A percentile compares a stretch with the other conserved stretches of the same genome.
These are phyloP conservation scores for Kappamyces sp. DNA, from an alignment of 192 early-diverging fungal species.

Conservation along the genomic window DNA sequence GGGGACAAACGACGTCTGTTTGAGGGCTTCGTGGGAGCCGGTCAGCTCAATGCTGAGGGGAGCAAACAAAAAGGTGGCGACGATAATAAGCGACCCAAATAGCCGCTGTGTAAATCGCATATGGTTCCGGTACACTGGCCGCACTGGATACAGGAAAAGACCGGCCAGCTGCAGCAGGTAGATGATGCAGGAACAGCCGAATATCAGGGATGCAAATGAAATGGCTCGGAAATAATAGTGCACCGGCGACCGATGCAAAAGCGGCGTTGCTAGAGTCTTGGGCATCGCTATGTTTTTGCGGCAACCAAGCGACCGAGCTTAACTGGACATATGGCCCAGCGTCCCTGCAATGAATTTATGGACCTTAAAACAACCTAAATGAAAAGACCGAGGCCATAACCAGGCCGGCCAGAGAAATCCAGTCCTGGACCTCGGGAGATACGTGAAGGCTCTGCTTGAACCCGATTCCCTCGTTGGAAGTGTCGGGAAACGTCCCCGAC, in stretches of 20 bases:
- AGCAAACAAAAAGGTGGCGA: conserved; percentile 29
- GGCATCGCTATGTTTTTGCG: not conserved
- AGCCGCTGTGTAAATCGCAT: conserved; percentile 25
- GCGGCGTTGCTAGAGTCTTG: conserved; percentile 6
- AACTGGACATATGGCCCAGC: no score
- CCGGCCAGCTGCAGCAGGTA: not conserved
- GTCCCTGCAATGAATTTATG: no score
- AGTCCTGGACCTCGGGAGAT: conserved; percentile 4
- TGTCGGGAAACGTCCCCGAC: conserved; percentile 52
- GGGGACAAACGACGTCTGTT: conserved; percentile 4
- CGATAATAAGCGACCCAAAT: conserved; percentile 26
- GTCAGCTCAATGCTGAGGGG: conserved; percentile 35
- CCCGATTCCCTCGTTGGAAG: not conserved
- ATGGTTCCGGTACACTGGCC: conserved; percentile 26
- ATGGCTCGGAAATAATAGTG: not conserved
- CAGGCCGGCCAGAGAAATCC: conserved; percentile 10
- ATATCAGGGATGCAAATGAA: not conserved
- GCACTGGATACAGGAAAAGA: not conserved
- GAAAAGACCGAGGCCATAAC: conserved; percentile 5
- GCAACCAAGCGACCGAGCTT: no score
- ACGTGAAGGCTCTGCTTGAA: conserved; percentile 14
- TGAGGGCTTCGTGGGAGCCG: conserved; percentile 28
- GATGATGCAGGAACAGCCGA: not conserved
- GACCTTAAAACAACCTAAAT: no score
- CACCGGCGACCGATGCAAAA: not conserved